Evolutionary conservation across 441 rosid genomes (phyloP).

Genomic region (Pelargonium fulgidum): DNA sequence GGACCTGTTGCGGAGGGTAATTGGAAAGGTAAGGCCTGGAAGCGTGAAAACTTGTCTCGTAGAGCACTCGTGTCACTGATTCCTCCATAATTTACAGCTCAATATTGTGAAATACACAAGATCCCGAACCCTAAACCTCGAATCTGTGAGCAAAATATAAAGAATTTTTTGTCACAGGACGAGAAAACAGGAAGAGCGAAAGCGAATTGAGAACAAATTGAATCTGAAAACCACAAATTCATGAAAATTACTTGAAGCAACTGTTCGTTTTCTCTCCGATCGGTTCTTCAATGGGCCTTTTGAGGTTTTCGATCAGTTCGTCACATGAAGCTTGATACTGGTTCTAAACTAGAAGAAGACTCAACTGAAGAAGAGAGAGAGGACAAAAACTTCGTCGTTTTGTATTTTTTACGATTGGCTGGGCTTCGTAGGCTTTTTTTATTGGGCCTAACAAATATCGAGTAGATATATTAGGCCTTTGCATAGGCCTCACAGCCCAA

Average conservation of each 20-base stretch:
- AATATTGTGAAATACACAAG: not conserved
- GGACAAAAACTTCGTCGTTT: not conserved
- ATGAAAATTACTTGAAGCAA: not conserved
- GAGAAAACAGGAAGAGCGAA: not conserved
- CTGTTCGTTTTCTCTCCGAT: not conserved
- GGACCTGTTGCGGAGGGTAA: constrained; percentile 60
- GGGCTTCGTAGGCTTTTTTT: not conserved
- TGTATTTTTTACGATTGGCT: too few relatives aligned
- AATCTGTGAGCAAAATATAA: not conserved
- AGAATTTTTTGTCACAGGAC: not conserved
- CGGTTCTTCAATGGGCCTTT: constrained; percentile 6
- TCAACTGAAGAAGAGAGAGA: not conserved
- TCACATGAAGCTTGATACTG: not conserved
- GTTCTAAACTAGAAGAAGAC: not conserved
- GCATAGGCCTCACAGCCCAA: not conserved
- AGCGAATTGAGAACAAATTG: not conserved
- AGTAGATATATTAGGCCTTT: not conserved
- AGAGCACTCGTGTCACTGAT: constrained; percentile 37
- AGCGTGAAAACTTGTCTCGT: constrained; percentile 64
- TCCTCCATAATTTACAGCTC: constrained; percentile 21
- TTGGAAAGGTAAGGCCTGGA: constrained; percentile 49
- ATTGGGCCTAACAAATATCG: not conserved
- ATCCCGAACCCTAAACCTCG: constrained; percentile 14
- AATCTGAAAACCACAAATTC: not conserved
- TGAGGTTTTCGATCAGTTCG: not conserved